These are phyloP conservation scores for Cladosporium sp. DNA, from an alignment of 2,329 filamentous ascomycete species.

Conservation along the genomic window DNA sequence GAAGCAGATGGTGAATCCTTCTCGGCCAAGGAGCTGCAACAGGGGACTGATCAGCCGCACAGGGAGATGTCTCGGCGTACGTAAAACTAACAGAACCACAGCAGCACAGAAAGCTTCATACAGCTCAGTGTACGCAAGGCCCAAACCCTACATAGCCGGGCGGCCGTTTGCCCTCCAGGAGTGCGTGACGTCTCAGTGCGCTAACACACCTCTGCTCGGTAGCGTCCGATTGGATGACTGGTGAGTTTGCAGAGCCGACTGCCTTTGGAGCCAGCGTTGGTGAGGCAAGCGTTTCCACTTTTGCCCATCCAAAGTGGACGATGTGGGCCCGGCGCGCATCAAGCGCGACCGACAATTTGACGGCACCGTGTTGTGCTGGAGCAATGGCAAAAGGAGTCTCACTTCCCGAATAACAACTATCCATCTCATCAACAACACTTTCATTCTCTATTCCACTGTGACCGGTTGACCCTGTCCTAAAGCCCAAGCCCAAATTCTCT, in stretches of 20 bases:
- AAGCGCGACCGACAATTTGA: conserved; percentile 12
- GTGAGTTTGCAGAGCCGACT: not conserved
- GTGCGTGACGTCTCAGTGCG: conserved; percentile 3
- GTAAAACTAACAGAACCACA: not conserved
- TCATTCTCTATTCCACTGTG: not conserved
- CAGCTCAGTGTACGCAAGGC: not conserved
- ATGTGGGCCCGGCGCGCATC: conserved; percentile 10
- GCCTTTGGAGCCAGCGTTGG: not conserved
- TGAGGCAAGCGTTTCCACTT: conserved; percentile 11
- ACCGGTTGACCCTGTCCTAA: not conserved
- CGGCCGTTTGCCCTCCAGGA: not conserved
- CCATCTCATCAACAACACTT: not conserved
- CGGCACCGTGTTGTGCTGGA: not conserved
- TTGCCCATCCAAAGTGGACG: conserved; percentile 7
- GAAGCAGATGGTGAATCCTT: not conserved
- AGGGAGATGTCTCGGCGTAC: not conserved
- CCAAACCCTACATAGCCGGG: not conserved
- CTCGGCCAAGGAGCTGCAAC: not conserved
- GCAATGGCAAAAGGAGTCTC: conserved; percentile 4
- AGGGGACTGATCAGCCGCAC: not conserved
- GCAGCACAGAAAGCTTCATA: not conserved
- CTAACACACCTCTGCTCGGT: conserved; percentile 8
- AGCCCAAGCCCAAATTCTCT: not conserved
- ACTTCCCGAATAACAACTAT: not conserved
- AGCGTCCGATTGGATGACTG: conserved; percentile 6